Evolutionary conservation across 2,329 filamentous ascomycete species (phyloP).

Genomic region (Penicillium capsulatum): DNA sequence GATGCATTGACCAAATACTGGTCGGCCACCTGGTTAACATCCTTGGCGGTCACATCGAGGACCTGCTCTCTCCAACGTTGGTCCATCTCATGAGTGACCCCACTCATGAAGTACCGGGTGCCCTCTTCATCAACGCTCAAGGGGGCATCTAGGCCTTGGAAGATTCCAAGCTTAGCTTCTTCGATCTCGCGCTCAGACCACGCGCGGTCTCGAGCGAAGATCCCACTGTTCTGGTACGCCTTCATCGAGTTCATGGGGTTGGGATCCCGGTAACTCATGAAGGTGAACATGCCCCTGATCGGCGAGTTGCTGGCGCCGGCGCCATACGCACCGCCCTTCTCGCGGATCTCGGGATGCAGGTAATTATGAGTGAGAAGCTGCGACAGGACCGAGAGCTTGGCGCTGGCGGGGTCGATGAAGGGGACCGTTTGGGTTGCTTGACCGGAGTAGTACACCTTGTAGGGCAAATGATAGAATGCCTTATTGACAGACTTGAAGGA

Average conservation of each 20-base stretch:
- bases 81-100: slow-evolving; percentile 83
- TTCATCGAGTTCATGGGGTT: slow-evolving; percentile 84
- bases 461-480: slow-evolving; percentile 89
- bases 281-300: slow-evolving; percentile 81
- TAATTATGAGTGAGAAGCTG: slow-evolving; percentile 95
- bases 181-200: slow-evolving; percentile 86
- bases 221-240: slow-evolving; percentile 77
- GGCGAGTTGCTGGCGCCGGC: slow-evolving; percentile 80
- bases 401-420: slow-evolving; percentile 70
- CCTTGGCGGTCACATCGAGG: slow-evolving; percentile 75
- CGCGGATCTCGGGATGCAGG: slow-evolving; percentile 92
- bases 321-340: slow-evolving; percentile 95
- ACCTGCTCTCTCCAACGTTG: slow-evolving; percentile 78
- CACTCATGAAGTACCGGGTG: slow-evolving; percentile 77
- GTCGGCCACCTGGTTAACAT: slow-evolving; percentile 77
- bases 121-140: slow-evolving; percentile 83
- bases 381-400: slow-evolving; percentile 80
- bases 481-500: slow-evolving; percentile 50
- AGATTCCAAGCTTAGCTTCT: slow-evolving; percentile 92
- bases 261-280: slow-evolving; percentile 95
- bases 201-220: slow-evolving; percentile 73
- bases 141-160: slow-evolving; percentile 87
- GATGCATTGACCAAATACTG: slow-evolving; percentile 70
- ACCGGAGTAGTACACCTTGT: slow-evolving; percentile 93
- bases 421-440: slow-evolving; percentile 77